Evolutionary conservation across 805 yeast species (phyloP).

Genomic region (Candida orba): DNA sequence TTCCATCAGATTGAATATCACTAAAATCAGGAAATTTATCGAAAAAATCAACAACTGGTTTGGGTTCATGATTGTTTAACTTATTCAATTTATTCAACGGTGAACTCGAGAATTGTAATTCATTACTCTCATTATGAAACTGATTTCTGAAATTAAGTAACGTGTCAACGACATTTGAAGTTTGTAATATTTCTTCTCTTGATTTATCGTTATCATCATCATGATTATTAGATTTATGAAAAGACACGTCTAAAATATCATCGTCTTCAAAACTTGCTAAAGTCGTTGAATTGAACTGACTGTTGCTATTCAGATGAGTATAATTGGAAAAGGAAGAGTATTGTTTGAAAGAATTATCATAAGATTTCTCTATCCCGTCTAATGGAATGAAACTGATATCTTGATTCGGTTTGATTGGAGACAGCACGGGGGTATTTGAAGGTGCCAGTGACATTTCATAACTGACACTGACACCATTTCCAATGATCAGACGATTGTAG

Average conservation of each 20-base stretch:
- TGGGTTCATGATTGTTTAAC: conserved; percentile 8
- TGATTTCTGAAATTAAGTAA: conserved; percentile 1
- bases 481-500: no score
- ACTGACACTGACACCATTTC: no score
- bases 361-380: neutral
- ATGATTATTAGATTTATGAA: neutral
- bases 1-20: neutral
- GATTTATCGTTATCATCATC: no score
- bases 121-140: no score
- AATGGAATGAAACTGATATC: neutral
- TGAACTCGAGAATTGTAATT: no score
- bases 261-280: neutral
- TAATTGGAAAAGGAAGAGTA: conserved; percentile 1
- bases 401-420: neutral
- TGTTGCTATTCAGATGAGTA: neutral
- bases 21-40: neutral
- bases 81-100: no score
- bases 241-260: conserved; percentile 3
- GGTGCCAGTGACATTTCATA: conserved; percentile 2
- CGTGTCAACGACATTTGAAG: neutral
- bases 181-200: no score
- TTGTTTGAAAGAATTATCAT: conserved; percentile 1
- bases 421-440: conserved; percentile 8
- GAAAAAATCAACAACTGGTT: conserved; percentile 10
- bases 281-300: neutral